Evolutionary conservation across 2,329 filamentous ascomycete genomes (phyloP), one percentile per base, ranked within the genome.

Genomic region (Neonectria coccinea): DNA sequence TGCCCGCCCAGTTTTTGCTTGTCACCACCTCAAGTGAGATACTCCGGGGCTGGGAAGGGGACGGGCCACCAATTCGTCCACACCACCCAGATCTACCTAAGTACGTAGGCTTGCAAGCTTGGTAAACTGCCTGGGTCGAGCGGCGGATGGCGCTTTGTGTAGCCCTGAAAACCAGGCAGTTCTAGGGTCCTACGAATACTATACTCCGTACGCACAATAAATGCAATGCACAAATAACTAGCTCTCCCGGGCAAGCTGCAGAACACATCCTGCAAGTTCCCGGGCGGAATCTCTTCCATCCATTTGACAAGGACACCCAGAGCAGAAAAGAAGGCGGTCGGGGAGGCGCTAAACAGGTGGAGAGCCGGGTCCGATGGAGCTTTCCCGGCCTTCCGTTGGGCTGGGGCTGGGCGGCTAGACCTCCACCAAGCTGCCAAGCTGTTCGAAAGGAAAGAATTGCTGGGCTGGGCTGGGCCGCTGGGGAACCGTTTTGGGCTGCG

Each of bases 241-340:
- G 25, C 25, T 25, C 29, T 16, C 36, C 14, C 27, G 33, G 47
- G 53, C 29, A 54, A 36, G 54, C 22, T 56, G 47, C 54, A 36
- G 39, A 33, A 29, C 52, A 44, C 39, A 20, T 41, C 33, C 39
- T 59, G 57, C 56, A 55, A 44, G 22, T 39, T 33, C 9, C 60
- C 45, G 60, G 47, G 48, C 45, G 60, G 47, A 54, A 29, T 44
- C 36, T 7, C 25, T 53, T 44, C 44, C 33, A 39, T 25, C 25
- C 25, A 25, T 25, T 56, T 33, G 54, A 51, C 54, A 48, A 56
- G 59, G 59, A 53, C 42, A 27, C 48, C 48, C 20, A 10, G 48
- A 20, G 50, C 10, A 59, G 27, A 64, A 64, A 64, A 60, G 33
- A 60, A 64, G 58, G 62, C 62, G 62, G 62, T 64, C 62, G 62